Evolutionary conservation across 2,329 filamentous ascomycete genomes (phyloP), one percentile per base, ranked within the genome.

Genomic region (Laburnicola sp.): DNA sequence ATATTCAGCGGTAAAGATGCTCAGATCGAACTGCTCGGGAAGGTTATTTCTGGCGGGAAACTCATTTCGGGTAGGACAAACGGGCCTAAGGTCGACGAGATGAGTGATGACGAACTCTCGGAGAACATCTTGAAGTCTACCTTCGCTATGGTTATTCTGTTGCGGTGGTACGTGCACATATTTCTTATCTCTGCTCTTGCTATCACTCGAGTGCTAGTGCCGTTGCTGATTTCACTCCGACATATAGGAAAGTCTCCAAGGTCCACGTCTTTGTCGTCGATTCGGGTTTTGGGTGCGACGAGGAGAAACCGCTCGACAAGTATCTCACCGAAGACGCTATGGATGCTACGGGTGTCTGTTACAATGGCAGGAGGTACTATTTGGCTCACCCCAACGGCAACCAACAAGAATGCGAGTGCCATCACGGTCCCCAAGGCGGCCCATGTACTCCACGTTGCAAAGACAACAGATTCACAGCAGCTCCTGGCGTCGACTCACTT

Each of bases 291-390:
- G 44, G 44, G 8, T 46, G 44, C 44, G 35, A 37, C 28, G 42
- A 22, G 22, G 26, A 6, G 16, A 38, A 46, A 8, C 9, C 8
- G 21, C 42, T 45, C 10, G 21, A 35, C 23, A 30, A 38, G 30
- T 46, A 46, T 31, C 7, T 46, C 11, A 26, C 23, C 4, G 45
- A n/a, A n/a, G 38, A 41, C 2, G 38, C 9, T 9, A n/a, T 8
- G 31, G 31, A 44, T 8, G 39, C 23, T 5, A 50, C 39, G 16
- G 39, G 39, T 16, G 37, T 23, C 32, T 50, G 47, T n/a, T n/a
- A 43, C 8, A 32, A 50, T n/a, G 47, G 40, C 39, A 50, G 31
- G 30, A 38, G 28, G 39, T 50, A 50, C 40, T 50, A 44, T 31
- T 16, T 50, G 7, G 40, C 16, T 39, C 21, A 16, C 21, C 10